phyloP scores from a whole-genome alignment of 306 rosid genomes.

The Castanea mollissima region DNA sequence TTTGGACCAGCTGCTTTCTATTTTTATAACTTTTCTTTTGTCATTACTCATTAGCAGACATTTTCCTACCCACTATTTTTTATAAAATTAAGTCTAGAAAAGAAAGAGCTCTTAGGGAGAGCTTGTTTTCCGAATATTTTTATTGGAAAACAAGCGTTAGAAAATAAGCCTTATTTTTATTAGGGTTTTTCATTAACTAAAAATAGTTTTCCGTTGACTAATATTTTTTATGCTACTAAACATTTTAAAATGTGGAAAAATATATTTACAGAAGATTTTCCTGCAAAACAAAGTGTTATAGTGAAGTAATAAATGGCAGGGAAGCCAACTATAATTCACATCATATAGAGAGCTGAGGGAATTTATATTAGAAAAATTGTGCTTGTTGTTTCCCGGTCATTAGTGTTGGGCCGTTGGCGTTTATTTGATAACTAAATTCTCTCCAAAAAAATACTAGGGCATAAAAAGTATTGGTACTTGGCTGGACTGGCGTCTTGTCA shows the following conservation, averaged over 20 bases:
- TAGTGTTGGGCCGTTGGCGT: background rate
- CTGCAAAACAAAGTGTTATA: background rate
- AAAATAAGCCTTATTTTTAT: too few relatives aligned
- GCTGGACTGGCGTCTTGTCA: background rate
- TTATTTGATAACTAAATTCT: background rate
- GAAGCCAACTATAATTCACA: background rate
- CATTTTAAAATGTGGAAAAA: too few relatives aligned
- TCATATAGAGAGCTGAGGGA: background rate
- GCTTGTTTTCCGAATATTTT: too few relatives aligned
- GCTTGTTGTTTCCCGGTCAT: background rate
- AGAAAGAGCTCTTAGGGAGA: too few relatives aligned
- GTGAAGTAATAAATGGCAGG: background rate
- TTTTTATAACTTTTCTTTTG: background rate
- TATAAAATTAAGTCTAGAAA: background rate
- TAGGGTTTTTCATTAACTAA: too few relatives aligned
- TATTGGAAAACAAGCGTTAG: too few relatives aligned
- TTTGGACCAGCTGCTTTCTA: background rate
- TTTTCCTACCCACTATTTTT: background rate
- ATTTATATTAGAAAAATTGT: background rate
- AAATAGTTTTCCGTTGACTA: too few relatives aligned
- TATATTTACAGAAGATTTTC: too few relatives aligned
- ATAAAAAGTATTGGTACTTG: background rate
- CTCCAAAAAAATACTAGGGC: background rate
- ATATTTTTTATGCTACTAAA: too few relatives aligned
- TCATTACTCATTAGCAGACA: background rate